Evolutionary conservation across 495 filamentous ascomycete species (phyloP).

Genomic region (Lindgomyces ingoldianus): DNA sequence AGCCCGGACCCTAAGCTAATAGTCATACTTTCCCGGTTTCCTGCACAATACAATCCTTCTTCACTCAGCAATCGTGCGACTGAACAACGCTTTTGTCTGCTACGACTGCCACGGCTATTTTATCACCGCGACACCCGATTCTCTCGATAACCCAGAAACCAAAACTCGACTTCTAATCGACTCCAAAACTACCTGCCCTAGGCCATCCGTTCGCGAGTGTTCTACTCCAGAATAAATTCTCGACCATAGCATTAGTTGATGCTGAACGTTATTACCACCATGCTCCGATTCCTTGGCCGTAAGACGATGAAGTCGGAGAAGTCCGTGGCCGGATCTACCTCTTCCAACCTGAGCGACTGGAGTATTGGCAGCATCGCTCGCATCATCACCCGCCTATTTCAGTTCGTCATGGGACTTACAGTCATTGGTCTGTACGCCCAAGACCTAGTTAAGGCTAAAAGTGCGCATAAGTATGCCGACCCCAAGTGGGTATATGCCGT

Average conservation of each 20-base stretch:
- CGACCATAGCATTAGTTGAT: background rate
- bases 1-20: constrained; percentile 3
- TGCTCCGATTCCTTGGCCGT: constrained; percentile 19
- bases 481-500: constrained; percentile 78
- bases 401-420: constrained; percentile 71
- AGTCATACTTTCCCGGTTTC: background rate
- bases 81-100: constrained; percentile 22
- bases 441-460: constrained; percentile 63
- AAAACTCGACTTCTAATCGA: background rate
- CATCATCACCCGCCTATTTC: constrained; percentile 62
- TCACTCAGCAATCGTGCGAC: constrained; percentile 19
- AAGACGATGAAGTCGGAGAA: constrained; percentile 23
- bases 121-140: background rate
- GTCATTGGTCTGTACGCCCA: constrained; percentile 78
- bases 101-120: background rate
- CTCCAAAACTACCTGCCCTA: background rate
- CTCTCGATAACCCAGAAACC: constrained; percentile 1
- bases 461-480: constrained; percentile 54
- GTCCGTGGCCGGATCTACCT: background rate
- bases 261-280: background rate
- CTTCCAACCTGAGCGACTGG: background rate
- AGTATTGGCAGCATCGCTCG: constrained; percentile 37
- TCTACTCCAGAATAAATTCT: background rate
- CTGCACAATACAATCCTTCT: background rate
- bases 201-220: background rate